phyloP scores from a whole-genome alignment of 129 eudicot genomes.

The Lonicera japonica region DNA sequence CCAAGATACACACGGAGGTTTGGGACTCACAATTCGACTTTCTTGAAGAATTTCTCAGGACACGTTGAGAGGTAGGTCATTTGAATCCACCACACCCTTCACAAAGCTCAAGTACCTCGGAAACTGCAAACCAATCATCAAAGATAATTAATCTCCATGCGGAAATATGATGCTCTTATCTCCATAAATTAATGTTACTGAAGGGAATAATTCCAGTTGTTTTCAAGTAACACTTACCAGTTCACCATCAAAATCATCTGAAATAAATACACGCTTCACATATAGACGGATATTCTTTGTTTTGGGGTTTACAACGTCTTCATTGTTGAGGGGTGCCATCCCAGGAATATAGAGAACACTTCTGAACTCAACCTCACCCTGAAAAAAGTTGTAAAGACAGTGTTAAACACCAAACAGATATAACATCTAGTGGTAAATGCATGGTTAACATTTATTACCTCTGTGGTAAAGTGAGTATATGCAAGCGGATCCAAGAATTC shows the following conservation, averaged over 20 bases:
- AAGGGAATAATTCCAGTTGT: too few relatives aligned
- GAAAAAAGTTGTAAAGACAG: slow-evolving; percentile 10
- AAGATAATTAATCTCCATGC: neutral
- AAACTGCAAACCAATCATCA: slow-evolving; percentile 48
- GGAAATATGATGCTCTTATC: too few relatives aligned
- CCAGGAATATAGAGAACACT: slow-evolving; percentile 89
- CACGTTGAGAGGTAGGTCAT: slow-evolving; percentile 87
- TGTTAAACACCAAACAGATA: neutral
- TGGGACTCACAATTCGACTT: slow-evolving; percentile 78
- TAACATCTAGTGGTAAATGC: neutral
- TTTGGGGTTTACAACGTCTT: slow-evolving; percentile 80
- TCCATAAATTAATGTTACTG: too few relatives aligned
- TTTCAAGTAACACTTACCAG: slow-evolving; percentile 67
- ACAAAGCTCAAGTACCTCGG: slow-evolving; percentile 97
- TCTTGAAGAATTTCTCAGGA: slow-evolving; percentile 96
- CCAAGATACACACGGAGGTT: neutral
- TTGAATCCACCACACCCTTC: slow-evolving; percentile 88
- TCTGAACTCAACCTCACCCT: slow-evolving; percentile 98
- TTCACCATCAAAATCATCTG: slow-evolving; percentile 99
- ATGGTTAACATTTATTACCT: slow-evolving; percentile 39
- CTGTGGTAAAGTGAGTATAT: slow-evolving; percentile 82
- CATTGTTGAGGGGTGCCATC: slow-evolving; percentile 95
- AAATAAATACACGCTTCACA: slow-evolving; percentile 94
- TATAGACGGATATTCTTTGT: slow-evolving; percentile 89
- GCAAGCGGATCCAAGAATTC: slow-evolving; percentile 88